Conservation (phyloP, 164 flowering plant genomes). For the Buxus sempervirens region DNA sequence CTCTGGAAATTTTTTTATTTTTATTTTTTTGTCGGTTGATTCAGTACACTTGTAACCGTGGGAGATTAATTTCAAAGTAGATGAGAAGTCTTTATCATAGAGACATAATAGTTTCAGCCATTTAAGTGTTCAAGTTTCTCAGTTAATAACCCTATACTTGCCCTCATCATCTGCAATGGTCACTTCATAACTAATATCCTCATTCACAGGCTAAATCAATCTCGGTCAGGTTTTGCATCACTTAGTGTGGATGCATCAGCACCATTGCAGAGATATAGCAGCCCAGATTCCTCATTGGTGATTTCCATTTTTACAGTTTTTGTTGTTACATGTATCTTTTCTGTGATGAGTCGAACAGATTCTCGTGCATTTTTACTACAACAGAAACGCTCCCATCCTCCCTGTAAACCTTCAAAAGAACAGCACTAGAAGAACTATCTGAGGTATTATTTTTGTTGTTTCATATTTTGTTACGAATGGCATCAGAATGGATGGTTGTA, state of each 20-base stretch:
- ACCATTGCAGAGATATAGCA: slow-evolving; percentile 17
- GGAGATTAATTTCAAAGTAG: not conserved
- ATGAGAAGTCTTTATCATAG: not conserved
- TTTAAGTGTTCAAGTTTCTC: not conserved
- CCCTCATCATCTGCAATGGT: not conserved
- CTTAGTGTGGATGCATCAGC: slow-evolving; percentile 25
- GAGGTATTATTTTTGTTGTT: not conserved
- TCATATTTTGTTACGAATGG: no score
- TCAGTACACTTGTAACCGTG: not conserved
- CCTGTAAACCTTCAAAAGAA: slow-evolving; percentile 10
- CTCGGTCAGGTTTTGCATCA: slow-evolving; percentile 42
- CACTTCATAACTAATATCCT: not conserved
- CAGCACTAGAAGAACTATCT: not conserved
- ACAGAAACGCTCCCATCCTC: not conserved
- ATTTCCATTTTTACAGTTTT: slow-evolving; percentile 20
- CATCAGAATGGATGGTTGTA: no score
- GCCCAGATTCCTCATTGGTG: slow-evolving; percentile 21
- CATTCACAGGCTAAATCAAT: slow-evolving; percentile 31
- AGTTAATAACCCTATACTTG: not conserved
- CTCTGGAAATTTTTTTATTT: no score
- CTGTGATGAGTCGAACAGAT: slow-evolving; percentile 19
- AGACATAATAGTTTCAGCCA: not conserved
- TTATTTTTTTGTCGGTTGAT: no score
- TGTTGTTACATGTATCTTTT: slow-evolving; percentile 25
- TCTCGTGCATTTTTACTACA: slow-evolving; percentile 12